phyloP scores from a whole-genome alignment of 331 rosid species.

The Pyracantha coccinea region DNA sequence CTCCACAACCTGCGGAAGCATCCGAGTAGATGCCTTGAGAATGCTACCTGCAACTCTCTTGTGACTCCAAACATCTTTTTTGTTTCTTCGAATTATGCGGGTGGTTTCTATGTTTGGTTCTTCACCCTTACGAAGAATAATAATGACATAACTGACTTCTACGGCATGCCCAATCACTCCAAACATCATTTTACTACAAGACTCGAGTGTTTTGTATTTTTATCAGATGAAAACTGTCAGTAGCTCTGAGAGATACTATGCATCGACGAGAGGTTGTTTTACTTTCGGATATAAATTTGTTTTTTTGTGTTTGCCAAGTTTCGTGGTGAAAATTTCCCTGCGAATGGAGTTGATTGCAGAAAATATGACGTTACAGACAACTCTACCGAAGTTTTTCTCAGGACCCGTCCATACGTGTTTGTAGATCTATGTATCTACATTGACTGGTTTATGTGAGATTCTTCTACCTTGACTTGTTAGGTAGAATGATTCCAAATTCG shows the following conservation, averaged over 20 bases:
- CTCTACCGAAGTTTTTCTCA: no score
- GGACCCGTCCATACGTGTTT: no score
- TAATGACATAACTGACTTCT: slow-evolving; percentile 7
- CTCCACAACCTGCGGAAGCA: slow-evolving; percentile 46
- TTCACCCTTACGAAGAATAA: slow-evolving; percentile 21
- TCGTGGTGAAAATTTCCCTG: background rate
- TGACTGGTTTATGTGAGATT: no score
- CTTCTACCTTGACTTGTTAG: no score
- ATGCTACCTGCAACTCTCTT: slow-evolving; percentile 12
- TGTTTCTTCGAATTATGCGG: slow-evolving; percentile 10
- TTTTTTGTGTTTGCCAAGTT: background rate
- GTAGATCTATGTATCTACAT: no score
- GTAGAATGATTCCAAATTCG: no score
- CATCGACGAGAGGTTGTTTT: background rate
- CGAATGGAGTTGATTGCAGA: no score
- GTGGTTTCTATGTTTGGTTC: slow-evolving; percentile 17
- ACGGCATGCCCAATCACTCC: slow-evolving; percentile 8
- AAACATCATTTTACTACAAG: slow-evolving; percentile 6
- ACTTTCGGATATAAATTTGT: background rate
- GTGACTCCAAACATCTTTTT: background rate
- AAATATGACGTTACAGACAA: no score
- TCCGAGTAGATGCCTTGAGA: slow-evolving; percentile 32
- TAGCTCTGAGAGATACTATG: background rate
- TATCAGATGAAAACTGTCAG: background rate
- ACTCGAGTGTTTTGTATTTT: slow-evolving; percentile 11